Percentiles rank a stretch among this genome's conserved stretches.
phyloP scores from a whole-genome alignment of 2,329 filamentous ascomycete species.

The Calonectria leucothoes region DNA sequence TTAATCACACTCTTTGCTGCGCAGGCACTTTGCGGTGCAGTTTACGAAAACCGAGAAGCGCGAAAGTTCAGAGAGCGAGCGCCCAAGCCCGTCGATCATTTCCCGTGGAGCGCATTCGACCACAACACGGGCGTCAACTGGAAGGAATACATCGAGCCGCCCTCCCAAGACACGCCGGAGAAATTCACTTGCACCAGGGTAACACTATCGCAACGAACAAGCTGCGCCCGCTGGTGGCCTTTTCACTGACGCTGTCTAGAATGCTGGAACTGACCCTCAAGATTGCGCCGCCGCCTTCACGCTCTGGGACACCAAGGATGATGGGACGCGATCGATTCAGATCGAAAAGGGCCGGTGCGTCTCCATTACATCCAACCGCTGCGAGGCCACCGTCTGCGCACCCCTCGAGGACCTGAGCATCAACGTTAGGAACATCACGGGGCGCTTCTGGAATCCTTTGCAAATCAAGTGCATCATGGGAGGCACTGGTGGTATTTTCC shows the following conservation, averaged over 20 bases:
- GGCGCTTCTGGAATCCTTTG: slow-evolving; percentile 39
- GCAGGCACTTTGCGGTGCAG: neutral
- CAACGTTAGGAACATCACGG: slow-evolving; percentile 15
- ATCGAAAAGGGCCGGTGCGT: slow-evolving; percentile 26
- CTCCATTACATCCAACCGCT: slow-evolving; percentile 13
- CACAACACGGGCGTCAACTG: slow-evolving; percentile 31
- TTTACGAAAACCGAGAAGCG: neutral
- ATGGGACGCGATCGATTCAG: slow-evolving; percentile 9
- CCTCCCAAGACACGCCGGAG: slow-evolving; percentile 14
- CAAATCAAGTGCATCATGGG: slow-evolving; percentile 35
- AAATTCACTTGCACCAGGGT: slow-evolving; percentile 29
- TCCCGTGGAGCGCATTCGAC: slow-evolving; percentile 26
- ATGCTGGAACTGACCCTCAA: slow-evolving; percentile 29
- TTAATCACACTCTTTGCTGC: slow-evolving; percentile 10
- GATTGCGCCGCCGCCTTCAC: slow-evolving; percentile 34
- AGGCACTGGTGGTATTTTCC: slow-evolving; percentile 36
- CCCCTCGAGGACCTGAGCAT: slow-evolving; percentile 17
- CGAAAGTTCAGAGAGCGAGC: neutral
- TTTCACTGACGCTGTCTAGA: slow-evolving; percentile 6
- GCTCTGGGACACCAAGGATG: slow-evolving; percentile 20
- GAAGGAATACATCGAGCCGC: slow-evolving; percentile 12
- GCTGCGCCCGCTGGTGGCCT: no score
- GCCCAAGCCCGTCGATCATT: slow-evolving; percentile 8
- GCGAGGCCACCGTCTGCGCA: slow-evolving; percentile 34
- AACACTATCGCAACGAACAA: neutral